Base-by-base conservation (phyloP, 1,284 basidiomycete genomes). In the Exsudoporus floridanus region DNA sequence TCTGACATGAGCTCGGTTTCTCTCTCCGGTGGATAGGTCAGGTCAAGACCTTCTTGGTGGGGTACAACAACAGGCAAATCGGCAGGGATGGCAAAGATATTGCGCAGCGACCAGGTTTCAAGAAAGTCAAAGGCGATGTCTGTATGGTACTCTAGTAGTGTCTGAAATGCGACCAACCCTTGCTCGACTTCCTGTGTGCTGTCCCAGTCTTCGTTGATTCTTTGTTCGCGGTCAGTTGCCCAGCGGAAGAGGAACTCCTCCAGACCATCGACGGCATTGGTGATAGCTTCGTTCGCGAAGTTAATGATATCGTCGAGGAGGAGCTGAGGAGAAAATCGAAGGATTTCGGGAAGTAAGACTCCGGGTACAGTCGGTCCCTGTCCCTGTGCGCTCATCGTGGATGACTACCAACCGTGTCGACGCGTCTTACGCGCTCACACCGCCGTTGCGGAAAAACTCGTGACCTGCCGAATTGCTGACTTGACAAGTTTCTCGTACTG, bases 111-210 rank as follows among this genome's bases (percentile, higher is more conserved):
- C 88, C 88, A 90, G 1, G 82, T 82, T 70, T 90, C 88, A 60
- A 90, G 86, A 66, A 86, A 87, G 66, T 90, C 88, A 56, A 90
- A 88, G 2, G 88, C 88, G 46, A 89, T 77, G 62, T 90, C 88
- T 38, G 86, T 86, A 58, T 90, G 88, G 47, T 83, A 81, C 61
- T 90, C 87, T 21, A 90, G 75, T 35, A 90, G 74, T 0, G 88
- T 90, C 62, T 88, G 85, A 60, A 90, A 90, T 30, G 86, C 79
- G 41, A 89, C 86, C 2, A 90, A 71, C 5, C 86, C 86, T 65
- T 85, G 83, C 57, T 87, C 87, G 28, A 87, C 75, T 54, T 90
- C 87, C 53, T 85, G 80, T 8, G 76, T 84, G 55, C 77, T 78
- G 53, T 85, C 83, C 74, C 79, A 81, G 21, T 79, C 76, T 18